These are phyloP conservation scores for Flaveria trinervia DNA, from an alignment of 129 eudicot species.

Conservation along the genomic window DNA sequence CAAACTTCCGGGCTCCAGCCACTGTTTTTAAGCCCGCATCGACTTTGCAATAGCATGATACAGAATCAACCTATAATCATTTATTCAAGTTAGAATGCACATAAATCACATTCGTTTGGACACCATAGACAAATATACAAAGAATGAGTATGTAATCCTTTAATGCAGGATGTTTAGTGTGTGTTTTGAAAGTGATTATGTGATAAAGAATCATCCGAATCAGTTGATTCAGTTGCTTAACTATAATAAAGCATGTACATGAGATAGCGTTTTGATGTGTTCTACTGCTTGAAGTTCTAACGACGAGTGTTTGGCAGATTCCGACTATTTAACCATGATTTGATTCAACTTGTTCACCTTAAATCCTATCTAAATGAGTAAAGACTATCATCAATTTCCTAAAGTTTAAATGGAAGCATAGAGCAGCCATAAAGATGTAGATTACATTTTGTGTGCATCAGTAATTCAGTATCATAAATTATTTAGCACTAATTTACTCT, in stretches of 20 bases:
- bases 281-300: too few relatives aligned
- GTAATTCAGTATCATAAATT: neutral
- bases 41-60: conserved; percentile 94
- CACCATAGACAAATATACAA: neutral
- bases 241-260: too few relatives aligned
- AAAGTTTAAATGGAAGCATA: neutral
- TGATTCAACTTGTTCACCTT: too few relatives aligned
- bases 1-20: conserved; percentile 92
- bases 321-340: too few relatives aligned
- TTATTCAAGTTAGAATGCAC: conserved; percentile 10
- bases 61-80: conserved; percentile 79
- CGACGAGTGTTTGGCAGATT: neutral
- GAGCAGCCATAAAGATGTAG: neutral
- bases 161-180: neutral
- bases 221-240: too few relatives aligned
- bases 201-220: neutral
- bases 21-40: conserved; percentile 92
- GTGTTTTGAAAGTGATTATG: neutral
- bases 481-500: conserved; percentile 7
- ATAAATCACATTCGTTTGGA: neutral
- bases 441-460: neutral
- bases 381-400: neutral
- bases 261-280: too few relatives aligned
- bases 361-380: too few relatives aligned
- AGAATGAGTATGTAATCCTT: neutral